Evolutionary conservation across 345 rosid species (phyloP).

Genomic region (Citrus trifoliata): DNA sequence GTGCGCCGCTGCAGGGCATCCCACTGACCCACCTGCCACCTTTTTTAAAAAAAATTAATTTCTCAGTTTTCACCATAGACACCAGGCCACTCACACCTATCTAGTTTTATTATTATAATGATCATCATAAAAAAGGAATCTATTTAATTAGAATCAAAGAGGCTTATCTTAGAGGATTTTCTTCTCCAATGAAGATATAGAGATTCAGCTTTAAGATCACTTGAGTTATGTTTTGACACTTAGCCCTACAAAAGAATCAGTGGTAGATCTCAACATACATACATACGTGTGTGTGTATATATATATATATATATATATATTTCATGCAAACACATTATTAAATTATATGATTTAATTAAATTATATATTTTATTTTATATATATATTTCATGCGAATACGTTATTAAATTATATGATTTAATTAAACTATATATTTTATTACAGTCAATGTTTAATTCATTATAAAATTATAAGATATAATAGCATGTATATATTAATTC

Average conservation of each 20-base stretch:
- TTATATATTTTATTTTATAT: accelerated
- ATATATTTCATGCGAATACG: too few species aligned
- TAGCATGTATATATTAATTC: too few species aligned
- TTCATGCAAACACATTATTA: accelerated
- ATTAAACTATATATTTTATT: accelerated
- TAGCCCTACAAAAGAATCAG: slow-evolving; percentile 21
- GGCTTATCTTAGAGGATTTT: background rate
- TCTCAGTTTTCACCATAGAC: background rate
- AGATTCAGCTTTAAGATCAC: slow-evolving; percentile 11
- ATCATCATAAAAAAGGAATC: background rate
- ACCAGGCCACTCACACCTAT: background rate
- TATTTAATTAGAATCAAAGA: background rate
- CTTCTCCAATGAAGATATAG: slow-evolving; percentile 10
- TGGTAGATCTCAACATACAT: background rate
- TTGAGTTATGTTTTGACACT: slow-evolving; percentile 23
- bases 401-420: background rate
- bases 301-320: too few species aligned
- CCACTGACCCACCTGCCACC: slow-evolving; percentile 19
- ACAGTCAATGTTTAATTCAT: accelerated
- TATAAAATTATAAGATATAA: too few species aligned
- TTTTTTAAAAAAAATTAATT: too few species aligned
- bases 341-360: background rate
- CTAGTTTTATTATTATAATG: background rate
- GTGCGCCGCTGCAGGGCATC: slow-evolving; percentile 49
- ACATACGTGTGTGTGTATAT: too few species aligned